Conservation (phyloP, 345 rosid genomes). For the Melaleuca alternifolia region DNA sequence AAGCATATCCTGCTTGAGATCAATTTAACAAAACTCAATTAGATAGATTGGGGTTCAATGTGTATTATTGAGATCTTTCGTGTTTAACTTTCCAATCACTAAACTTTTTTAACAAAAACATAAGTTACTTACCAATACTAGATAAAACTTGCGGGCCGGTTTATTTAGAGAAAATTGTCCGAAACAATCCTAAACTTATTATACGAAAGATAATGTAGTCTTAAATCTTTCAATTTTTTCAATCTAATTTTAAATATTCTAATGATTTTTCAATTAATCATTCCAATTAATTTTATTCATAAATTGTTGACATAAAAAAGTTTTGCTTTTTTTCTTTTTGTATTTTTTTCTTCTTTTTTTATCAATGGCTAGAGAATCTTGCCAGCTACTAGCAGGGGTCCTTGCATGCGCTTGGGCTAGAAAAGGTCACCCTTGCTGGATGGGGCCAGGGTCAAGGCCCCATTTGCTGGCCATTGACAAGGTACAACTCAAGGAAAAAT, state of each 20-base stretch:
- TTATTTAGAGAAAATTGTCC: neutral
- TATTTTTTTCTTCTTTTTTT: neutral
- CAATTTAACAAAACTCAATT: neutral
- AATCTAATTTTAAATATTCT: neutral
- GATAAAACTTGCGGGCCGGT: neutral
- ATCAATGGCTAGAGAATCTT: neutral
- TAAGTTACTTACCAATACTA: neutral
- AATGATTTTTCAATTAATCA: neutral
- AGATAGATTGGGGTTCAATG: neutral
- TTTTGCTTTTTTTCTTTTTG: fast-evolving
- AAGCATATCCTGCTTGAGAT: neutral
- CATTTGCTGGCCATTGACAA: too few relatives aligned
- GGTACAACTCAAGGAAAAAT: too few relatives aligned
- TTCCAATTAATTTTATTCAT: fast-evolving
- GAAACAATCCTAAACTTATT: neutral
- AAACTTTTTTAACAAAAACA: neutral
- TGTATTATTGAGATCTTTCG: neutral
- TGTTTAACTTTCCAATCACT: neutral
- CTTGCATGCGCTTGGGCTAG: neutral
- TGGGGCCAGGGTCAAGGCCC: too few relatives aligned
- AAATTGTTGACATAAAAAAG: too few relatives aligned
- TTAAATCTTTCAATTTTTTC: neutral
- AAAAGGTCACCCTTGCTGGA: neutral
- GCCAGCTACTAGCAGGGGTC: neutral
- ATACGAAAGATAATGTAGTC: fast-evolving